phyloP scores from a whole-genome alignment of 495 filamentous ascomycete genomes.

The Penicillium simplicissimum region DNA sequence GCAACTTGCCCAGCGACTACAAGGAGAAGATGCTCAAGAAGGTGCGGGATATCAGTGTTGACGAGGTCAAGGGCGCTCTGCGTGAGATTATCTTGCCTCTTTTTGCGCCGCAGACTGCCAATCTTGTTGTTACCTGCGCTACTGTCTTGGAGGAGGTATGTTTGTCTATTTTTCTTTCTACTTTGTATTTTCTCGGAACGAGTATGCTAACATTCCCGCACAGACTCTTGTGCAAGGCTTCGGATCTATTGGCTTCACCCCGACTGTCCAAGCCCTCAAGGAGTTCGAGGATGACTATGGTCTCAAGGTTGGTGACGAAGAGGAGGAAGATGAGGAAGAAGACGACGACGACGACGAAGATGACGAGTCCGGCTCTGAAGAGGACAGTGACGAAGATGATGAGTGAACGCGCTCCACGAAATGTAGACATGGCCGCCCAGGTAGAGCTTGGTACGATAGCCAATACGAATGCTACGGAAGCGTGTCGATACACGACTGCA shows the following conservation, averaged over 20 bases:
- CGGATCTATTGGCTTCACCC: slow-evolving; percentile 71
- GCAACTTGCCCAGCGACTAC: slow-evolving; percentile 75
- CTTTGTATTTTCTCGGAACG: neutral
- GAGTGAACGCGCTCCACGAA: slow-evolving; percentile 27
- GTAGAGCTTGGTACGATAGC: slow-evolving; percentile 15
- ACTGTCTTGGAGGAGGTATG: slow-evolving; percentile 81
- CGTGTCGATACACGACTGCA: neutral
- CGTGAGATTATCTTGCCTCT: slow-evolving; percentile 72
- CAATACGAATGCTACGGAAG: slow-evolving; percentile 4
- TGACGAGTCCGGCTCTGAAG: slow-evolving; percentile 48
- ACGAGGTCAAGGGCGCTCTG: slow-evolving; percentile 76
- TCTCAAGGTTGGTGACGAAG: slow-evolving; percentile 66
- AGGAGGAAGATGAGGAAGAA: slow-evolving; percentile 64
- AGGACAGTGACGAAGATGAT: slow-evolving; percentile 35
- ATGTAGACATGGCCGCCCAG: slow-evolving; percentile 13
- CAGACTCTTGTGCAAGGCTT: slow-evolving; percentile 74
- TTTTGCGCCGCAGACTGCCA: slow-evolving; percentile 73
- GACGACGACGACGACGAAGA: slow-evolving; percentile 54
- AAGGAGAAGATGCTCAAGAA: slow-evolving; percentile 70
- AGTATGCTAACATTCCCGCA: slow-evolving; percentile 10
- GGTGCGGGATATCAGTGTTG: slow-evolving; percentile 71
- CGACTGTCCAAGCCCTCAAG: slow-evolving; percentile 69
- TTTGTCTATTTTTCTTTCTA: slow-evolving; percentile 5
- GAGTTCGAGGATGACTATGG: slow-evolving; percentile 93
- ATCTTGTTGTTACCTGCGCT: slow-evolving; percentile 87